Evolutionary conservation across 208 protist species (phyloP).

Genomic region (Cochliopodium minus): DNA sequence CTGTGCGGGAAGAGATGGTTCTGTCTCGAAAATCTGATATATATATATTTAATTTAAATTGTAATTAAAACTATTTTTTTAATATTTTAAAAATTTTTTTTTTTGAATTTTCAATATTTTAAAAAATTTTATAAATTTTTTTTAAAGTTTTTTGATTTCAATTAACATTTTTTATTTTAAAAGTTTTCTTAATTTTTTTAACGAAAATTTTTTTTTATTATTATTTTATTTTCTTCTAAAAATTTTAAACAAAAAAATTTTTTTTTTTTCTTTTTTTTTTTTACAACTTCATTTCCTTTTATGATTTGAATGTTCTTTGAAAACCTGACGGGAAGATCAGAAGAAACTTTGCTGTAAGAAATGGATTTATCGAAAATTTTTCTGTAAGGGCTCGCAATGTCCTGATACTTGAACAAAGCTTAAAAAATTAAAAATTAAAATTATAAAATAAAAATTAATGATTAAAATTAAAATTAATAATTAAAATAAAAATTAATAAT

Average conservation of each 20-base stretch:
- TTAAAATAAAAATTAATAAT: too few species aligned
- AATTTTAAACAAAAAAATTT: conserved; percentile 5
- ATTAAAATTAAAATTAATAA: too few species aligned
- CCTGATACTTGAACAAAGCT: too few species aligned
- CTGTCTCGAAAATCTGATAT: not conserved
- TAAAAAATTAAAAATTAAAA: too few species aligned
- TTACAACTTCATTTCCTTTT: conserved; percentile 3
- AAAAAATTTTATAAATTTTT: too few species aligned
- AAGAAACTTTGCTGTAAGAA: too few species aligned
- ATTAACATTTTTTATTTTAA: conserved; percentile 1
- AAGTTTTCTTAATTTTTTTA: not conserved
- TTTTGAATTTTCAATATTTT: not conserved
- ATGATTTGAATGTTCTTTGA: not conserved
- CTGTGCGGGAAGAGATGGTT: not conserved
- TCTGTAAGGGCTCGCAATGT: too few species aligned
- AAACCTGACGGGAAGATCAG: too few species aligned
- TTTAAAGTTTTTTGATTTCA: conserved; percentile 3
- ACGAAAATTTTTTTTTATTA: not conserved
- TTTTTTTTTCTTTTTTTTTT: conserved; percentile 5
- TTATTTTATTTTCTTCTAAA: not conserved
- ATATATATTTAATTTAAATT: not conserved
- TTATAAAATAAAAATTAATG: too few species aligned
- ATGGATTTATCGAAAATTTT: too few species aligned
- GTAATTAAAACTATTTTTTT: too few species aligned
- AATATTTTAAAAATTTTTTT: conserved; percentile 5